Evolutionary conservation across 768 basidiomycete genomes (phyloP).

Genomic region (Cystofilobasidium capitatum): DNA sequence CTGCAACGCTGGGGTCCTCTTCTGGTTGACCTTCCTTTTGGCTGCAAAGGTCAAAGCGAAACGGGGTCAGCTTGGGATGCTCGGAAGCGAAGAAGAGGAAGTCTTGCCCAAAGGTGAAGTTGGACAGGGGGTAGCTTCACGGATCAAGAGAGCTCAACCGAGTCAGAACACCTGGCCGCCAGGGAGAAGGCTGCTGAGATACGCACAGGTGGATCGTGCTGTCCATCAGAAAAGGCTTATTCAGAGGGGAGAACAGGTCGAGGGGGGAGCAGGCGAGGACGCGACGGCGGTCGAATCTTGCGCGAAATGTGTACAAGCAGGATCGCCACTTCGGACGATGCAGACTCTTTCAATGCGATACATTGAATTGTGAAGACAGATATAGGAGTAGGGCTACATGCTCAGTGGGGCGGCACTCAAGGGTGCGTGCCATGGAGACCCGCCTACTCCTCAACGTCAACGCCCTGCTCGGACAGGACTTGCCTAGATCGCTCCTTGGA

Average conservation of each 20-base stretch:
- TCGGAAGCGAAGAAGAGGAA: background rate
- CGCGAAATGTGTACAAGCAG: too few species aligned
- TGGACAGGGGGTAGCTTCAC: slow-evolving; percentile 60
- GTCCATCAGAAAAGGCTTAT: background rate
- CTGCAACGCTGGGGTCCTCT: slow-evolving; percentile 91
- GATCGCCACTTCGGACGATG: too few species aligned
- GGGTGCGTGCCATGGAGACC: too few species aligned
- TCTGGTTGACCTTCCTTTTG: slow-evolving; percentile 95
- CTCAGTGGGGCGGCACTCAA: background rate
- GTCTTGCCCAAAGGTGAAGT: slow-evolving; percentile 72
- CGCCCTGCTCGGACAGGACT: slow-evolving; percentile 26
- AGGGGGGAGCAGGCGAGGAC: too few species aligned
- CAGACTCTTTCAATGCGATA: too few species aligned
- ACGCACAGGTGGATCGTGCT: slow-evolving; percentile 15
- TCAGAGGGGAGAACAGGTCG: too few species aligned
- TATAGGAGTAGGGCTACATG: background rate
- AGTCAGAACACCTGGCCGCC: too few species aligned
- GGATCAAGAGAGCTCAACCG: background rate
- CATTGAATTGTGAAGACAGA: background rate
- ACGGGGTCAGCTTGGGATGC: background rate
- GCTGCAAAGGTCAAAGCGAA: slow-evolving; percentile 42
- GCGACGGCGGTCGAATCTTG: too few species aligned
- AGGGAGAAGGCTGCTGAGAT: too few species aligned
- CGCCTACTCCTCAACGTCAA: background rate
- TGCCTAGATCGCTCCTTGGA: slow-evolving; percentile 28